A percentile compares a stretch with the other conserved stretches of the same genome.
Conservation (phyloP, 805 yeast genomes). For the Candida ipomoeae region DNA sequence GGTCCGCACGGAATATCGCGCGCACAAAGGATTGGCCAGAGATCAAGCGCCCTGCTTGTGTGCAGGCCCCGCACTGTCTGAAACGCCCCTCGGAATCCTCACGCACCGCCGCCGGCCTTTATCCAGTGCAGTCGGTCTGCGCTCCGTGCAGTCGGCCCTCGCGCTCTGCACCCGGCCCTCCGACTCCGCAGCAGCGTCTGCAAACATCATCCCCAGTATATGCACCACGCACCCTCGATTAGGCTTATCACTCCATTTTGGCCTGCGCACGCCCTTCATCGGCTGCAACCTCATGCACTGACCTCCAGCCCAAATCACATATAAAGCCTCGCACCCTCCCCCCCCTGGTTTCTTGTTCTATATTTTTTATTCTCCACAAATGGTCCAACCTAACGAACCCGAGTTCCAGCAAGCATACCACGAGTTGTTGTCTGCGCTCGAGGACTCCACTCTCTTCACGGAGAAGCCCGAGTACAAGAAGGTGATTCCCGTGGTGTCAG, state of each 20-base stretch:
- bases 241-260: background rate
- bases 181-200: too few species aligned
- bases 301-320: background rate
- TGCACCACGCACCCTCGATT: background rate
- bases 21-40: constrained; percentile 13
- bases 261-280: background rate
- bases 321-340: background rate
- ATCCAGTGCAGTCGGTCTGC: background rate
- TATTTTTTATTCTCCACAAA: constrained; percentile 22
- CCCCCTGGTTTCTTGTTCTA: background rate
- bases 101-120: background rate
- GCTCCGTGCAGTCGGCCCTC: too few species aligned
- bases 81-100: background rate
- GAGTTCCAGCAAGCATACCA: constrained; percentile 98
- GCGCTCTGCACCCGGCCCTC: too few species aligned
- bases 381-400: constrained; percentile 90
- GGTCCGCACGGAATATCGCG: constrained; percentile 8
- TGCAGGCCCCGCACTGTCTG: background rate
- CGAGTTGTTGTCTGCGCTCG: constrained; percentile 83
- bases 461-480: constrained; percentile 87
- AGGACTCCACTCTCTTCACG: constrained; percentile 85
- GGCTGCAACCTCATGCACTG: background rate
- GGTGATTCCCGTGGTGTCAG: constrained; percentile 83
- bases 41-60: constrained; percentile 6
- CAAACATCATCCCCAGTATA: too few species aligned